phyloP scores from a whole-genome alignment of 805 yeast species.

The Kodamaea kakaduensis region DNA sequence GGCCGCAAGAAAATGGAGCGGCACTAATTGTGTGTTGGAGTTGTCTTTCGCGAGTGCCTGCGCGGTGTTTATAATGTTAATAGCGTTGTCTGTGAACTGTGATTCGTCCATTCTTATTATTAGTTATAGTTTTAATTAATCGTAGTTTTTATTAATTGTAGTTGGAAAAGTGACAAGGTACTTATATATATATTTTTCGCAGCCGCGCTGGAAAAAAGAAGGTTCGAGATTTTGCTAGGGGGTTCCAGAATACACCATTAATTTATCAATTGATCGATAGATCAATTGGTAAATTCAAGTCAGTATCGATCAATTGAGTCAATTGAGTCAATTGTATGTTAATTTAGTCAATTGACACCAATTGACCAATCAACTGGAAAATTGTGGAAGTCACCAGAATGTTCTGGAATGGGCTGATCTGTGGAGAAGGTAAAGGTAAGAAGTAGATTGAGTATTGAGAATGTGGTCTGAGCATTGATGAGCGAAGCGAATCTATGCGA shows the following conservation, averaged over 20 bases:
- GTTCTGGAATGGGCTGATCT: no score
- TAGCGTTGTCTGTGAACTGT: conserved; percentile 92
- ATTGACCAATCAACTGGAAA: no score
- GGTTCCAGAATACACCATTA: conserved; percentile 4
- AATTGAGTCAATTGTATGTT: no score
- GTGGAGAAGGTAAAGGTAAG: no score
- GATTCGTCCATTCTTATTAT: conserved; percentile 51
- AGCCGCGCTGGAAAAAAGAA: conserved; percentile 4
- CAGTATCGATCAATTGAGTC: no score
- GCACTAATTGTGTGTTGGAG: conserved; percentile 75
- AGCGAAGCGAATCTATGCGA: no score
- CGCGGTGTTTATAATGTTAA: conserved; percentile 74
- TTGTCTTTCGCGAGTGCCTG: conserved; percentile 79
- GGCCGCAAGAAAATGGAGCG: conserved; percentile 90
- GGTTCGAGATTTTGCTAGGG: conserved; percentile 7
- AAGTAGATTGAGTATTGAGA: no score
- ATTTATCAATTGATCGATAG: no score
- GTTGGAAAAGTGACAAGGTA: not conserved
- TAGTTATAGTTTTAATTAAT: not conserved
- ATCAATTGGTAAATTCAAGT: no score
- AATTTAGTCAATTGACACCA: no score
- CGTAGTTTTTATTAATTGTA: not conserved
- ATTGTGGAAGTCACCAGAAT: no score
- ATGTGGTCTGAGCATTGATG: no score
- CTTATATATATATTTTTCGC: conserved; percentile 1